Evolutionary conservation across 176 grass and related monocot genomes (phyloP).

Genomic region (Triticum dicoccoides): DNA sequence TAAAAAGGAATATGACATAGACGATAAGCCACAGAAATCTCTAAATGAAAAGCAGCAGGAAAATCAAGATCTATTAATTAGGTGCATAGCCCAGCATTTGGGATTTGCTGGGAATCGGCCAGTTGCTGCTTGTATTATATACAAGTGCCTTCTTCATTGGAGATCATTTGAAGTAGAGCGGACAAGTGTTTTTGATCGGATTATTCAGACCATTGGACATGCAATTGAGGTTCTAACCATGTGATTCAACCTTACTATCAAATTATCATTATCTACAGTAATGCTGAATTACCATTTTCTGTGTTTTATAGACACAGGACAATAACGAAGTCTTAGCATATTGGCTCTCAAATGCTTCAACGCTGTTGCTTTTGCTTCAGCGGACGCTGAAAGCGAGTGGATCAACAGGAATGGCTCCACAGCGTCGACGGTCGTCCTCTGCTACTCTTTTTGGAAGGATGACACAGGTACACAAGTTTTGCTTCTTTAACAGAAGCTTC

Average conservation of each 20-base stretch:
- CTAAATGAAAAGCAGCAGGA: slow-evolving; percentile 99
- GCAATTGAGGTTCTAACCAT: slow-evolving; percentile 87
- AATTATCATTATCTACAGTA: slow-evolving; percentile 15
- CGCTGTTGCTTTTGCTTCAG: slow-evolving; percentile 87
- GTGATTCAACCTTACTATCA: slow-evolving; percentile 9
- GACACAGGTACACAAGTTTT: slow-evolving; percentile 67
- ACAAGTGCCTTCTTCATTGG: slow-evolving; percentile 99
- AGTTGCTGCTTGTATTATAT: slow-evolving; percentile 92
- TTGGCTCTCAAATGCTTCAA: slow-evolving; percentile 98
- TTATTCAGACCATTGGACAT: slow-evolving; percentile 99
- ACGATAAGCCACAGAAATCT: slow-evolving; percentile 93
- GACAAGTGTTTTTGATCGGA: slow-evolving; percentile 99
- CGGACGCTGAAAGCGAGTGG: slow-evolving; percentile 90
- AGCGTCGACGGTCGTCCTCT: slow-evolving; percentile 81
- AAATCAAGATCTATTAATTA: slow-evolving; percentile 96
- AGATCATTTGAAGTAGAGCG: slow-evolving; percentile 99
- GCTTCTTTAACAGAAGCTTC: slow-evolving; percentile 32
- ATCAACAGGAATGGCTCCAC: slow-evolving; percentile 89
- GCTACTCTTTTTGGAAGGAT: slow-evolving; percentile 97
- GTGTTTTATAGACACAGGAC: slow-evolving; percentile 81
- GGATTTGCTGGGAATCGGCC: slow-evolving; percentile 82
- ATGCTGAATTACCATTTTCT: slow-evolving; percentile 34
- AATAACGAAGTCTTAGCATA: slow-evolving; percentile 95
- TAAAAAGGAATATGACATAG: slow-evolving; percentile 80
- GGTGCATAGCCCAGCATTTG: slow-evolving; percentile 90